Conservation (phyloP, 108 stramenopile species). For the Pseudonitzschia multistriata region DNA sequence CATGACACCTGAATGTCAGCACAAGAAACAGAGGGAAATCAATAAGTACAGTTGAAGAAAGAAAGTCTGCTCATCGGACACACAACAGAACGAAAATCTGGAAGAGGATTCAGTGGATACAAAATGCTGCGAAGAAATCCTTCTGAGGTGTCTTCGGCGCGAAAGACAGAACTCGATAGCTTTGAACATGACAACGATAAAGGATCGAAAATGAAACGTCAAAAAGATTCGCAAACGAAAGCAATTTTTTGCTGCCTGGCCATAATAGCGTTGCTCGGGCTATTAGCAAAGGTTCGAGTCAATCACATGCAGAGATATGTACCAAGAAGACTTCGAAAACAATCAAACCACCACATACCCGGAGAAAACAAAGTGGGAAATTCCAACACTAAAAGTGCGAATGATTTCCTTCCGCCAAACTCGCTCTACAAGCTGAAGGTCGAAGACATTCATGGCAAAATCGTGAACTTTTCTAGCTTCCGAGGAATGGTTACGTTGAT, state of each 20-base stretch:
- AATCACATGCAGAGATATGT: conserved; percentile 12
- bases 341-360: not conserved
- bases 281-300: conserved; percentile 17
- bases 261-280: conserved; percentile 15
- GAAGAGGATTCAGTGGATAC: not conserved
- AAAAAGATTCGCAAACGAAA: conserved; percentile 12
- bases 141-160: not conserved
- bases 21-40: too few species aligned
- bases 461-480: conserved; percentile 50
- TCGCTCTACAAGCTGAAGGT: conserved; percentile 62
- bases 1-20: too few species aligned
- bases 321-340: not conserved
- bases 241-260: conserved; percentile 9
- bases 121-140: not conserved
- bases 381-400: not conserved
- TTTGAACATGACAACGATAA: conserved; percentile 18
- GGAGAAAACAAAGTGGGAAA: not conserved
- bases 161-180: not conserved
- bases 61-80: too few species aligned
- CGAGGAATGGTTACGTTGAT: conserved; percentile 63
- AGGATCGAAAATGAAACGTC: conserved; percentile 23
- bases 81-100: too few species aligned
- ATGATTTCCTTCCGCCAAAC: conserved; percentile 49
- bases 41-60: too few species aligned
- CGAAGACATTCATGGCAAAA: conserved; percentile 45